These are phyloP conservation scores for Stipa capillata DNA, from an alignment of 176 grass and related monocot species.

Conservation along the genomic window DNA sequence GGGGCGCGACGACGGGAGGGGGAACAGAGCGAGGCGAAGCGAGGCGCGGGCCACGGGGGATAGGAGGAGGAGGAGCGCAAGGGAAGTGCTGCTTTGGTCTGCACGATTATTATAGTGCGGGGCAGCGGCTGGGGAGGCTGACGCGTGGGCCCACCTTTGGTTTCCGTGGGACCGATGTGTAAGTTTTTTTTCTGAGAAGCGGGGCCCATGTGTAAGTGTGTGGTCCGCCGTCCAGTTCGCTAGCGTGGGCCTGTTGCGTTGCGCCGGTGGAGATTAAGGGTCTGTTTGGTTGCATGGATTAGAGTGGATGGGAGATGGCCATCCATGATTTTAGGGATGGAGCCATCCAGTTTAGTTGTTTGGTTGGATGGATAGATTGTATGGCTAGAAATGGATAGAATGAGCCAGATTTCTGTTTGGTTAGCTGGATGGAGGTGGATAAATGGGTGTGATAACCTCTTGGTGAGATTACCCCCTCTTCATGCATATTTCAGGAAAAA, in stretches of 20 bases:
- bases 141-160: background rate
- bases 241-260: background rate
- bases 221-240: background rate
- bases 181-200: no score
- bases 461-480: no score
- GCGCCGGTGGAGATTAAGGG: background rate
- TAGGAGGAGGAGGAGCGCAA: background rate
- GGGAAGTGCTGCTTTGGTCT: background rate
- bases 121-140: background rate
- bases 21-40: background rate
- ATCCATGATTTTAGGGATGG: no score
- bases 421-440: no score
- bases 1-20: background rate
- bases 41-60: conserved; percentile 4
- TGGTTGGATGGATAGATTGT: no score
- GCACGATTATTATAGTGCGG: background rate
- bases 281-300: no score
- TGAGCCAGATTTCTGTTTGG: no score
- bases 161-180: background rate
- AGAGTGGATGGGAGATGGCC: no score
- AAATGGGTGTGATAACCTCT: no score
- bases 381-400: no score
- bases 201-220: background rate
- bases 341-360: no score
- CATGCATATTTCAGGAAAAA: no score